Base-by-base conservation (phyloP, 2,329 filamentous ascomycete genomes). In the Epichloe hybrida region DNA sequence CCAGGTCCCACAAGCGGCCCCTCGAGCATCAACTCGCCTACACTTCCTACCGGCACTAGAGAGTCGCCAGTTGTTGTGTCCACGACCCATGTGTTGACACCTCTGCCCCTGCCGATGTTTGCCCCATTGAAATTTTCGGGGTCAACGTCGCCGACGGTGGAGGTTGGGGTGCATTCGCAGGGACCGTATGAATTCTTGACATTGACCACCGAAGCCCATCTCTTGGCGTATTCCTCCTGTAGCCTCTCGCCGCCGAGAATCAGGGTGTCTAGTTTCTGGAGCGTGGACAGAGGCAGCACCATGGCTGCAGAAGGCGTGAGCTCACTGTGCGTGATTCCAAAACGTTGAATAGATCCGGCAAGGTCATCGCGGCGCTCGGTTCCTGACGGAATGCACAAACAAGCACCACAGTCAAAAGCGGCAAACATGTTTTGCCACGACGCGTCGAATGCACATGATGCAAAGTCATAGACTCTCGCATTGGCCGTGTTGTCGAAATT, bases 381-480 rank as follows among this genome's bases (percentile, higher is more conserved):
- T 17, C 41, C 50, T 2, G 54, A 56, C 6, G 58, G 56, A 36
- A 58, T 53, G 21, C 58, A 60, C 2, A 60, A 43, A 23, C 55
- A 57, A 4, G 46, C 58, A 34, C 58, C 58, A 9, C 44, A 49
- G 17, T 51, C 53, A 27, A 57, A 50, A 0, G 58, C 50, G 34
- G 52, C 49, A 6, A 61, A 44, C 31, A 56, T 47, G 13, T 61
- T 58, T 20, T 50, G 50, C 52, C 54, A 55, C 5, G 54, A 49
- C 0, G 54, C 55, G 38, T 60, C 58, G 37, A 56, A 61, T 15
- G 51, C 52, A 47, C 54, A 61, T 23, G 57, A 55, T 15, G 57
- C 56, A 49, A 57, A 61, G 49, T 60, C 57, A 13, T 56, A 57
- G 2, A 59, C 55, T 6, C 59, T 49, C 4, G 57, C 50, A 12